phyloP scores from a whole-genome alignment of 2,329 filamentous ascomycete genomes.

The Pseudogymnoascus sp. region DNA sequence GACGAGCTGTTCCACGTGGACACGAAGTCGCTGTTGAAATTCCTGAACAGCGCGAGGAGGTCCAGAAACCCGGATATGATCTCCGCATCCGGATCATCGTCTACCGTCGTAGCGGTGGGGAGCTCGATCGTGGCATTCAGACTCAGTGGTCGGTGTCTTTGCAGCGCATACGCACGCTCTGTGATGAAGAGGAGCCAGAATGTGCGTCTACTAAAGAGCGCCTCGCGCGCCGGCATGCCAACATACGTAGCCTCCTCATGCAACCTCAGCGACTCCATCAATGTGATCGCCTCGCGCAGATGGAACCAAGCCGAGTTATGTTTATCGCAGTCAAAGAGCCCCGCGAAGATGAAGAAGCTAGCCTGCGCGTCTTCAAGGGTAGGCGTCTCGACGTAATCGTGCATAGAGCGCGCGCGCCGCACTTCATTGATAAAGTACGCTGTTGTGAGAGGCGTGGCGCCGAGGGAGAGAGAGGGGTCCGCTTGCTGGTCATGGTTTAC shows the following conservation, averaged over 20 bases:
- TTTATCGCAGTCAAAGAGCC: constrained; percentile 26
- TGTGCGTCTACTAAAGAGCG: constrained; percentile 20
- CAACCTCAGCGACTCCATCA: constrained; percentile 23
- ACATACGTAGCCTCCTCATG: constrained; percentile 25
- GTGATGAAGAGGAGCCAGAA: constrained; percentile 28
- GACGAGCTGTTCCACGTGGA: constrained; percentile 22
- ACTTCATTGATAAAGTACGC: constrained; percentile 21
- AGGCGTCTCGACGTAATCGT: constrained; percentile 21
- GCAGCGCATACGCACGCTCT: constrained; percentile 27
- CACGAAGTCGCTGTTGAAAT: constrained; percentile 25
- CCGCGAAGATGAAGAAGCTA: constrained; percentile 28
- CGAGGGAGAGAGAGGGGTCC: constrained; percentile 15
- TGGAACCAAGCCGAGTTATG: constrained; percentile 30
- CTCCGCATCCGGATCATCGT: constrained; percentile 19
- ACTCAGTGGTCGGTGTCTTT: constrained; percentile 26
- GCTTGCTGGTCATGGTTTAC: constrained; percentile 12
- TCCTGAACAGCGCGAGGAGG: constrained; percentile 23
- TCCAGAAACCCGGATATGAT: constrained; percentile 28
- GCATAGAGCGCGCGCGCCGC: constrained; percentile 21
- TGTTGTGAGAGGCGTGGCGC: not conserved
- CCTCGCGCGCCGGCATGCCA: constrained; percentile 10
- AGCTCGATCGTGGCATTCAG: constrained; percentile 20
- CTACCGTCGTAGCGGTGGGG: constrained; percentile 13
- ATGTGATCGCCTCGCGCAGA: constrained; percentile 25
- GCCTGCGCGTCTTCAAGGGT: constrained; percentile 25